Evolutionary conservation across 495 filamentous ascomycete genomes (phyloP), one percentile per base, ranked within the genome.

Genomic region (Annulohypoxylon bovei): DNA sequence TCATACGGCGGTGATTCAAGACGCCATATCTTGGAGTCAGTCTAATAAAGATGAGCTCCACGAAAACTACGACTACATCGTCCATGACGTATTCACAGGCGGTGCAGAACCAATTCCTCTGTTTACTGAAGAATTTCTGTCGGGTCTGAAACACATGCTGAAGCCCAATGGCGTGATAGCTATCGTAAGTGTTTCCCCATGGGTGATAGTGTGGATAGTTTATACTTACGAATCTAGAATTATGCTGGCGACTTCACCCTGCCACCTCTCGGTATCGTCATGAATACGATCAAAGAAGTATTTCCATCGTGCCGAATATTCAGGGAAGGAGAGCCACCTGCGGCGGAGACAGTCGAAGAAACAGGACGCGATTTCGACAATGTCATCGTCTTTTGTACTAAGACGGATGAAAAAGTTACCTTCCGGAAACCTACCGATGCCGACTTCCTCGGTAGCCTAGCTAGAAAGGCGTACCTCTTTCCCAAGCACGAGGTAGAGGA

Each of bases 1-100:
- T 75, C 92, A 97, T 79, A 93, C 88, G 1, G 83, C 91, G 30
- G 85, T 92, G 63, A 92, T 98, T 68, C 87, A 91, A 63, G 91
- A 99, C 72, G 95, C 95, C 0, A 86, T 93, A 6, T 79, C 81
- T 23, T 97, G 93, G 79, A 92, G 94, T 12, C 80, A 85, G n/a
- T 76, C 81, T 12, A 74, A 83, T 2, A 79, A 83, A 8, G 68
- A 74, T 14, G 61, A 70, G 6, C 62, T 81, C 1, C 66, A 76
- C 2, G 74, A 80, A 32, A 76, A 84, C 14, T 98, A 90, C 75
- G 90, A 97, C 77, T 98, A 97, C 82, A 94, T 99, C 75, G 83
- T 99, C 65, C 95, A 99, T 72, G 95, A 99, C 72, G 95, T 99
- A n/a, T 99, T 99, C 81, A 99, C 95, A 0, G 95, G 95, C 14